These are phyloP conservation scores for Trametes punicea DNA, from an alignment of 768 basidiomycete species.

Conservation along the genomic window DNA sequence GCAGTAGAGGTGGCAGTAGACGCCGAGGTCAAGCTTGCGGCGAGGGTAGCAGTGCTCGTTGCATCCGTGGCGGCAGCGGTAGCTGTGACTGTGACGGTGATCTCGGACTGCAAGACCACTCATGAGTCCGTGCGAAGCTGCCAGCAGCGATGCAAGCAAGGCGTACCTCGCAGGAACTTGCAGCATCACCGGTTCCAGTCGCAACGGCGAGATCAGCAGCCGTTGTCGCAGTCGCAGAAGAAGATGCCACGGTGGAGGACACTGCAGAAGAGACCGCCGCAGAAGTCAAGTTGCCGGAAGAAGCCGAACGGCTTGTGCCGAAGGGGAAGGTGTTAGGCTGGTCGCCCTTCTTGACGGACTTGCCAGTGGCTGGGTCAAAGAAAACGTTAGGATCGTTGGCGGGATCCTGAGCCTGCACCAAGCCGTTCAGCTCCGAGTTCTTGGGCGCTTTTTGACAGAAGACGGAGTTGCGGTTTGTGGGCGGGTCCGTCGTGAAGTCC, in stretches of 20 bases:
- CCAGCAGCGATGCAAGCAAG: not conserved
- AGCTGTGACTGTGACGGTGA: slow-evolving; percentile 20
- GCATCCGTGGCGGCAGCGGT: slow-evolving; percentile 17
- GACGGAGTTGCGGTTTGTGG: slow-evolving; percentile 48
- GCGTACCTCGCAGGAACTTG: slow-evolving; percentile 15
- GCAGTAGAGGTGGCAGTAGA: slow-evolving; percentile 13
- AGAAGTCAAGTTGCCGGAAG: slow-evolving; percentile 1
- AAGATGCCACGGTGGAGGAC: no score
- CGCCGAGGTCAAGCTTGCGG: slow-evolving; percentile 13
- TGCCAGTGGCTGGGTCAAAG: slow-evolving; percentile 31
- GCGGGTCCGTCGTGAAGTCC: slow-evolving; percentile 54
- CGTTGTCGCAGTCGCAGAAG: slow-evolving; percentile 4
- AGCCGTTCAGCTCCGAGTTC: slow-evolving; percentile 34
- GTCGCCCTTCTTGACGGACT: slow-evolving; percentile 43
- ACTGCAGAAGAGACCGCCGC: not conserved
- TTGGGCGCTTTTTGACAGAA: slow-evolving; percentile 38
- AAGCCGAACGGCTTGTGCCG: slow-evolving; percentile 14
- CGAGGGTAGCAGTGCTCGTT: not conserved
- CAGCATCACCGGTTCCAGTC: slow-evolving; percentile 8
- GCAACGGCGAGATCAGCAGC: slow-evolving; percentile 11
- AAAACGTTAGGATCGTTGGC: slow-evolving; percentile 31
- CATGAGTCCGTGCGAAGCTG: not conserved
- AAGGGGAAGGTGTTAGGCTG: slow-evolving; percentile 39
- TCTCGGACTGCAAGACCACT: not conserved
- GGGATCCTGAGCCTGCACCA: slow-evolving; percentile 37